Conservation (phyloP, 495 filamentous ascomycete species). For the Oidiodendron maius region DNA sequence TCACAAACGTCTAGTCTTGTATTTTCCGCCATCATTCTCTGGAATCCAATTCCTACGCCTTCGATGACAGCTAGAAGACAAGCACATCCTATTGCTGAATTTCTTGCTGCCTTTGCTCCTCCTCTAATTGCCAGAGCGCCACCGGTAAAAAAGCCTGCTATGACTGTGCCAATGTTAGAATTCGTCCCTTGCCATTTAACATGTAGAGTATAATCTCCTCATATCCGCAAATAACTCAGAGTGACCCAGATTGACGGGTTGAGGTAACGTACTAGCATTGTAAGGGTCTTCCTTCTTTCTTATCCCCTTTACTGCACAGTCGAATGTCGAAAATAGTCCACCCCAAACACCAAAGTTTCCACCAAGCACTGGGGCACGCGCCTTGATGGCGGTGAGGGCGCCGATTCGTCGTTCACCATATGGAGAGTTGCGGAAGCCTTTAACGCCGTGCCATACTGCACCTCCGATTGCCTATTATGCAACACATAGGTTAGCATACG, state of each 20-base stretch:
- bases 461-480: conserved; percentile 71
- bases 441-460: conserved; percentile 95
- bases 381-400: conserved; percentile 94
- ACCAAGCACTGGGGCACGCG: conserved; percentile 88
- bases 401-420: conserved; percentile 95
- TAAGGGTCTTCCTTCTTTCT: conserved; percentile 96
- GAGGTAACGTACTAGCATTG: conserved; percentile 69
- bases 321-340: conserved; percentile 87
- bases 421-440: conserved; percentile 83
- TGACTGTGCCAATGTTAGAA: conserved; percentile 30
- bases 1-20: conserved; percentile 63
- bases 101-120: conserved; percentile 80
- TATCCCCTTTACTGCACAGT: conserved; percentile 95
- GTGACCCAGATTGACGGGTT: no score
- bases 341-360: conserved; percentile 99
- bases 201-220: no score
- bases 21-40: conserved; percentile 90
- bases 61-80: conserved; percentile 93
- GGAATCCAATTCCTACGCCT: conserved; percentile 94
- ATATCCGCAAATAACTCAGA: not conserved
- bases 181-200: not conserved
- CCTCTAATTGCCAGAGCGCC: conserved; percentile 86
- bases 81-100: conserved; percentile 92
- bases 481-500: not conserved
- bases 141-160: conserved; percentile 95